Evolutionary conservation across 768 basidiomycete genomes (phyloP).

Genomic region (Daedaleopsis nitida): DNA sequence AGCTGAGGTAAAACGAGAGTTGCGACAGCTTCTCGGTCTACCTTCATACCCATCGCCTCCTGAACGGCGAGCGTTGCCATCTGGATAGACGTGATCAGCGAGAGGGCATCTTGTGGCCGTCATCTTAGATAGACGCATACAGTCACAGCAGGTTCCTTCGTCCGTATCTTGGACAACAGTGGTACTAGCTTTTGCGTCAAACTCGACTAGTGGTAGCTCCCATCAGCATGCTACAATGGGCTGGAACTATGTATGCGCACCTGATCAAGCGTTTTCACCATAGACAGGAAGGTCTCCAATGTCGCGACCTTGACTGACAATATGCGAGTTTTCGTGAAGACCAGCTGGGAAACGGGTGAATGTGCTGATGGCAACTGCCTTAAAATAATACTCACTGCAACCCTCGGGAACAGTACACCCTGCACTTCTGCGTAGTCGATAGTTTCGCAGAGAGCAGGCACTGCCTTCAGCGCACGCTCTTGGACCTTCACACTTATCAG

Average conservation of each 20-base stretch:
- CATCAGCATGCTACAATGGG: not conserved
- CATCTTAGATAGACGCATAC: constrained; percentile 39
- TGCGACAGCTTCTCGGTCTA: constrained; percentile 84
- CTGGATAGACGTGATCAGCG: constrained; percentile 36
- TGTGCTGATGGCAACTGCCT: not conserved
- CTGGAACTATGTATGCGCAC: constrained; percentile 37
- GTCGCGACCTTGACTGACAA: constrained; percentile 92
- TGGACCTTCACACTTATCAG: constrained; percentile 64
- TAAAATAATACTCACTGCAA: constrained; percentile 66
- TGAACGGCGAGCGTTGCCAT: constrained; percentile 89
- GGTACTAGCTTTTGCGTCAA: constrained; percentile 96
- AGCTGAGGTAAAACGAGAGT: constrained; percentile 60
- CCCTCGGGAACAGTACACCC: constrained; percentile 84
- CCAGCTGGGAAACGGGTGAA: constrained; percentile 52
- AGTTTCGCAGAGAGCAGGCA: constrained; percentile 88
- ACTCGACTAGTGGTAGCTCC: constrained; percentile 53
- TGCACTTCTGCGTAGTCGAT: constrained; percentile 97
- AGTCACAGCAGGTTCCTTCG: constrained; percentile 95
- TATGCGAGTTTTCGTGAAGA: constrained; percentile 91
- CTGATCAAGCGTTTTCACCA: constrained; percentile 92
- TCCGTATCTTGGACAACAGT: constrained; percentile 89
- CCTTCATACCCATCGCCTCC: constrained; percentile 94
- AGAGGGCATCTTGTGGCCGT: too few species aligned
- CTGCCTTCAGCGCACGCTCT: constrained; percentile 81
- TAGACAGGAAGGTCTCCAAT: constrained; percentile 74